Conservation (phyloP, 2,329 filamentous ascomycete species). For the Alternaria conjuncta region DNA sequence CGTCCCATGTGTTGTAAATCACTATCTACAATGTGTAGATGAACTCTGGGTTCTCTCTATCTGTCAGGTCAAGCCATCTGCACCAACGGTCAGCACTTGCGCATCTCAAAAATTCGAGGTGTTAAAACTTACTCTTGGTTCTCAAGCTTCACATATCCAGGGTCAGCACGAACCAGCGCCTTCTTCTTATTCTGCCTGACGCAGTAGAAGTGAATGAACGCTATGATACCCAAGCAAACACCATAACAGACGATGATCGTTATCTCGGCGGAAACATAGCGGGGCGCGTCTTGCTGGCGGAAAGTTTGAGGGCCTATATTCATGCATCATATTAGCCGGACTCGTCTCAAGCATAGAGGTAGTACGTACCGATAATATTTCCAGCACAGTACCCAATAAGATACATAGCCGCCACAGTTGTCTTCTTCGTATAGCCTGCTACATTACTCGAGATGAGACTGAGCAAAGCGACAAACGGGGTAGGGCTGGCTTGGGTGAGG, state of each 20-base stretch:
- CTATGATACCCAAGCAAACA: constrained; percentile 60
- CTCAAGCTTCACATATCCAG: constrained; percentile 66
- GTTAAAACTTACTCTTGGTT: constrained; percentile 64
- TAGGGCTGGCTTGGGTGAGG: constrained; percentile 65
- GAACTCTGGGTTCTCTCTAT: constrained; percentile 69
- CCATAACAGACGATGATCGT: constrained; percentile 67
- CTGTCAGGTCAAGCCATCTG: constrained; percentile 67
- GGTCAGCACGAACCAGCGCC: constrained; percentile 57
- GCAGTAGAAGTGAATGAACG: constrained; percentile 70
- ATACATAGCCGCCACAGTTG: constrained; percentile 62
- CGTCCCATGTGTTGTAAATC: accelerated
- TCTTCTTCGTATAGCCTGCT: constrained; percentile 66
- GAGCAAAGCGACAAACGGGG: constrained; percentile 68
- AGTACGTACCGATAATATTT: constrained; percentile 43
- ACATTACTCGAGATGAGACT: constrained; percentile 69
- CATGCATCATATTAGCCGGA: constrained; percentile 36
- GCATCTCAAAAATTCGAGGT: too few relatives aligned
- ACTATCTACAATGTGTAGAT: constrained; percentile 59
- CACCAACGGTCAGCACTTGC: not conserved
- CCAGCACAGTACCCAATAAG: constrained; percentile 52
- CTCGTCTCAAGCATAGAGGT: accelerated
- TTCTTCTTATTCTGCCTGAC: constrained; percentile 66
- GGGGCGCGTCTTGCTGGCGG: constrained; percentile 43
- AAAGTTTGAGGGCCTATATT: constrained; percentile 52
- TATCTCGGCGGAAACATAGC: constrained; percentile 69